These are phyloP conservation scores for Pinus tabuliformis DNA, from an alignment of 75 land plant genomes.

Conservation along the genomic window DNA sequence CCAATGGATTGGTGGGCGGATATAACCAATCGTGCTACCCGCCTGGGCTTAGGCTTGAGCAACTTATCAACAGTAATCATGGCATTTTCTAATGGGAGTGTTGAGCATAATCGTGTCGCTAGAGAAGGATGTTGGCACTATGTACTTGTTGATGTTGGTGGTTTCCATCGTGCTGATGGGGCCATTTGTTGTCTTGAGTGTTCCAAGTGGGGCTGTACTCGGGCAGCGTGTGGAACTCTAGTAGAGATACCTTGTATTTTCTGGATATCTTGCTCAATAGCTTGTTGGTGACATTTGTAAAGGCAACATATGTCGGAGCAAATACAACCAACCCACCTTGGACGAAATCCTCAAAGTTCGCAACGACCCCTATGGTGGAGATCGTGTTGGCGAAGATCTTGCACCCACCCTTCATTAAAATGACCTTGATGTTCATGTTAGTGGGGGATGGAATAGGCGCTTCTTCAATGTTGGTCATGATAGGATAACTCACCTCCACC, in stretches of 20 bases:
- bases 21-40: too few relatives aligned
- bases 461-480: slow-evolving; percentile 33
- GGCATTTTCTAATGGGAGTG: slow-evolving; percentile 34
- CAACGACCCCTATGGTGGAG: background rate
- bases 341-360: slow-evolving; percentile 18
- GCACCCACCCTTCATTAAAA: slow-evolving; percentile 38
- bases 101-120: slow-evolving; percentile 35
- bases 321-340: slow-evolving; percentile 52
- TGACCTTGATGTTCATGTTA: slow-evolving; percentile 23
- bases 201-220: slow-evolving; percentile 27
- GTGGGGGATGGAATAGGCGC: slow-evolving; percentile 38
- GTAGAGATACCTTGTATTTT: slow-evolving; percentile 22
- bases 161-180: slow-evolving; percentile 47
- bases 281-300: slow-evolving; percentile 29
- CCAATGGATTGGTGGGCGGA: too few relatives aligned
- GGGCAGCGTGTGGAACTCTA: slow-evolving; percentile 36
- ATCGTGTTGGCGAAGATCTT: slow-evolving; percentile 41
- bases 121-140: slow-evolving; percentile 29
- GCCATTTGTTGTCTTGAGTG: slow-evolving; percentile 51
- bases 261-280: slow-evolving; percentile 41
- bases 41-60: background rate
- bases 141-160: slow-evolving; percentile 19
- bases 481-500: slow-evolving; percentile 39
- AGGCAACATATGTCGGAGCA: slow-evolving; percentile 48
- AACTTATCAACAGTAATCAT: slow-evolving; percentile 36